Evolutionary conservation across 805 yeast genomes (phyloP).

Genomic region (Lachancea fermentati): DNA sequence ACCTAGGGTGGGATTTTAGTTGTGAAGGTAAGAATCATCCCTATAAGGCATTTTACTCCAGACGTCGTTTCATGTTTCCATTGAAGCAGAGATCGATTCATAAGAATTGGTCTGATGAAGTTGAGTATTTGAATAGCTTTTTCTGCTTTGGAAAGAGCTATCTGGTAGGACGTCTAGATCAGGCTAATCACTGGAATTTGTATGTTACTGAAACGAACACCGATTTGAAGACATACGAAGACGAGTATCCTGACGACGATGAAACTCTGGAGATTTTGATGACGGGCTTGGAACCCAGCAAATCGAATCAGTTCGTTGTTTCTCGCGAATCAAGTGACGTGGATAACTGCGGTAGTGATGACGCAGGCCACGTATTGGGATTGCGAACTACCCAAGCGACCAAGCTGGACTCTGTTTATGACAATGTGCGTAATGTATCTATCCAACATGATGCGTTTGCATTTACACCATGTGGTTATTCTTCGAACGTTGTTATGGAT

Average conservation of each 20-base stretch:
- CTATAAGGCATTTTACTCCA: slow-evolving; percentile 76
- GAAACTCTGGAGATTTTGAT: slow-evolving; percentile 85
- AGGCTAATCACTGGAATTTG: slow-evolving; percentile 82
- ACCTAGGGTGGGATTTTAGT: slow-evolving; percentile 39
- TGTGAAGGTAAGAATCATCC: slow-evolving; percentile 34
- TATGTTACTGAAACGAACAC: slow-evolving; percentile 53
- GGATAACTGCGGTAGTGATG: slow-evolving; percentile 15
- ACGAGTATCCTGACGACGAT: slow-evolving; percentile 34
- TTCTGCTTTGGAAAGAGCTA: slow-evolving; percentile 62
- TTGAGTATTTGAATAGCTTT: slow-evolving; percentile 56
- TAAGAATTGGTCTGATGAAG: slow-evolving; percentile 79
- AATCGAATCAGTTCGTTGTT: slow-evolving; percentile 55
- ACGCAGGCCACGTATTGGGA: slow-evolving; percentile 76
- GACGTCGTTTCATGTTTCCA: slow-evolving; percentile 87
- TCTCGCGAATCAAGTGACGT: slow-evolving; percentile 32
- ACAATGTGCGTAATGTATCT: slow-evolving; percentile 22
- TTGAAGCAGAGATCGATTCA: slow-evolving; percentile 76
- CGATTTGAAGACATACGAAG: slow-evolving; percentile 10
- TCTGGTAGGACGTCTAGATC: slow-evolving; percentile 72
- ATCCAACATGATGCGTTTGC: slow-evolving; percentile 79
- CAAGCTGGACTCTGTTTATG: slow-evolving; percentile 57
- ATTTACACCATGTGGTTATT: slow-evolving; percentile 91
- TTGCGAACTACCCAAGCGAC: slow-evolving; percentile 56
- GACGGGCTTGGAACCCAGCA: slow-evolving; percentile 67
- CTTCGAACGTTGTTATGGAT: slow-evolving; percentile 73